Conservation (phyloP, 352 stramenopile genomes). For the Globisporangium canariense region DNA sequence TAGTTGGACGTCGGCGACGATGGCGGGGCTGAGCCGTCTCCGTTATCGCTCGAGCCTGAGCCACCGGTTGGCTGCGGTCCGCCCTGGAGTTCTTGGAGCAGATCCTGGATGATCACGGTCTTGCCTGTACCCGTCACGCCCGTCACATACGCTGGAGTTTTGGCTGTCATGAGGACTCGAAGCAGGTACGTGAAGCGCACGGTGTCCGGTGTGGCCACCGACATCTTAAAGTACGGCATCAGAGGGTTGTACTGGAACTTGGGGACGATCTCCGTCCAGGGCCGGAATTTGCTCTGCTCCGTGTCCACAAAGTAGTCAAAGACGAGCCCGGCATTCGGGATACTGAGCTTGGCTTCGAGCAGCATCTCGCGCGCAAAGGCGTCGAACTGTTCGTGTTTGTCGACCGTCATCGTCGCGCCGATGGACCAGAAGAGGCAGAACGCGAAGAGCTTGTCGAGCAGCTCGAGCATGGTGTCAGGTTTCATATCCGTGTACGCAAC, state of each 20-base stretch:
- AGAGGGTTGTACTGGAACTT: conserved; percentile 61
- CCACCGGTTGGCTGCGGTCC: conserved; percentile 15
- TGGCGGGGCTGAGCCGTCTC: conserved; percentile 18
- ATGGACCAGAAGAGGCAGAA: conserved; percentile 92
- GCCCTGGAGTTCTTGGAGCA: conserved; percentile 56
- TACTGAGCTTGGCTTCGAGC: conserved; percentile 39
- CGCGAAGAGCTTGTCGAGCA: conserved; percentile 80
- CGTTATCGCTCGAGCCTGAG: conserved; percentile 10
- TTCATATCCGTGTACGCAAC: conserved; percentile 30
- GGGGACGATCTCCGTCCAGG: conserved; percentile 63
- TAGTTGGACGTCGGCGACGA: conserved; percentile 36
- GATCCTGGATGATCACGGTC: conserved; percentile 83
- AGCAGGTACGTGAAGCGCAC: conserved; percentile 67
- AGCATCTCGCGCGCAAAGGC: conserved; percentile 66
- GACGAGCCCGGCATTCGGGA: conserved; percentile 60
- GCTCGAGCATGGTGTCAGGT: conserved; percentile 39
- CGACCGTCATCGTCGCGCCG: conserved; percentile 76
- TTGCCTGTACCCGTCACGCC: conserved; percentile 89
- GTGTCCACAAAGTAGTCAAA: conserved; percentile 89
- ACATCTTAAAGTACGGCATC: conserved; percentile 80
- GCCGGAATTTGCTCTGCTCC: conserved; percentile 37
- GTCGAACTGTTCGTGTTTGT: conserved; percentile 80
- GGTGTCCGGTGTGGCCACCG: conserved; percentile 69
- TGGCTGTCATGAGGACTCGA: conserved; percentile 50
- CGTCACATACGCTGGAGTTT: conserved; percentile 85